Evolutionary conservation across 495 filamentous ascomycete species (phyloP).

Genomic region (Penicillium turbatum): DNA sequence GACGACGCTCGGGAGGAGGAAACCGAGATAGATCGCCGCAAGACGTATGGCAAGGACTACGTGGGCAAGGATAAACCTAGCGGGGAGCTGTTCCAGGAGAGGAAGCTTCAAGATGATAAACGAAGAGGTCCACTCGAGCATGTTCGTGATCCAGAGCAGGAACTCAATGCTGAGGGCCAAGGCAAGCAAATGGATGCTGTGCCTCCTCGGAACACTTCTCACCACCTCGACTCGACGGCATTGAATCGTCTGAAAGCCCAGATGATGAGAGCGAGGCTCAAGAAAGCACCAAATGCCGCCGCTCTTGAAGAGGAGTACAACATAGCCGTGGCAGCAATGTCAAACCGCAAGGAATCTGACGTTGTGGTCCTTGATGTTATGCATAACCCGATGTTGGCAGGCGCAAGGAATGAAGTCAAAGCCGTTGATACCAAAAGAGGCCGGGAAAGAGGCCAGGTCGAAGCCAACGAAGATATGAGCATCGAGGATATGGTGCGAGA

Average conservation of each 20-base stretch:
- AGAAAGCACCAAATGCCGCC: slow-evolving; percentile 63
- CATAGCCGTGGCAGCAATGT: slow-evolving; percentile 55
- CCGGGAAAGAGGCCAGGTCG: slow-evolving; percentile 70
- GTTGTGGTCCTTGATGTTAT: slow-evolving; percentile 80
- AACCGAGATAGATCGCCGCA: slow-evolving; percentile 80
- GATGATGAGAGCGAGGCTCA: slow-evolving; percentile 90
- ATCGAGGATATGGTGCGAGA: slow-evolving; percentile 95
- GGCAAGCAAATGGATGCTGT: slow-evolving; percentile 41
- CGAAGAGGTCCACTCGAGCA: slow-evolving; percentile 32
- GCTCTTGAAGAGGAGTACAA: slow-evolving; percentile 85
- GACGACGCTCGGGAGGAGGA: slow-evolving; percentile 95
- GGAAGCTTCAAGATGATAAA: slow-evolving; percentile 52
- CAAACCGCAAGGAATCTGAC: slow-evolving; percentile 56
- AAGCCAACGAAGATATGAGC: slow-evolving; percentile 92
- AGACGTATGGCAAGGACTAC: slow-evolving; percentile 80
- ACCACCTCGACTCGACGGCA: slow-evolving; percentile 64
- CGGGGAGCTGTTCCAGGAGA: slow-evolving; percentile 79
- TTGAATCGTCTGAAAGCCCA: slow-evolving; percentile 89
- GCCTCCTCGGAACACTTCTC: slow-evolving; percentile 37
- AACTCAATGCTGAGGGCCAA: slow-evolving; percentile 41
- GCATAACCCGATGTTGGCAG: slow-evolving; percentile 82
- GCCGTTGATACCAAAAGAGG: slow-evolving; percentile 71
- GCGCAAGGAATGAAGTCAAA: slow-evolving; percentile 69
- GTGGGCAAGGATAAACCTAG: slow-evolving; percentile 83
- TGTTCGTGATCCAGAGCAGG: slow-evolving; percentile 33